Evolutionary conservation across 495 filamentous ascomycete species (phyloP).

Genomic region (Aspergillus cavernicola): DNA sequence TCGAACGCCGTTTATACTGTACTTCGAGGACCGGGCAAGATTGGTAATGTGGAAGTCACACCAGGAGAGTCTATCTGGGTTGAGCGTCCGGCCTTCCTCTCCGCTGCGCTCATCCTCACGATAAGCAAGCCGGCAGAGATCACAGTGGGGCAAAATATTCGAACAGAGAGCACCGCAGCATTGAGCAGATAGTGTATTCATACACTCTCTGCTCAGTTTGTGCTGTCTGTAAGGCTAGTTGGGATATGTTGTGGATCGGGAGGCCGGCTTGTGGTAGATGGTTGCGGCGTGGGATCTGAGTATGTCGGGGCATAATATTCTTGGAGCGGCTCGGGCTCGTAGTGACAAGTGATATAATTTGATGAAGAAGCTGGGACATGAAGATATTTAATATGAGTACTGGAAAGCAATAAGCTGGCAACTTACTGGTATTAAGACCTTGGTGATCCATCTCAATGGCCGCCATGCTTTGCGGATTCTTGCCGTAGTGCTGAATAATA

Average conservation of each 20-base stretch:
- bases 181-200: neutral
- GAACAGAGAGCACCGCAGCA: neutral
- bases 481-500: neutral
- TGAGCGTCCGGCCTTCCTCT: neutral
- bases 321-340: neutral
- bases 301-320: neutral
- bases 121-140: slow-evolving; percentile 1
- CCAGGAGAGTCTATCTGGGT: slow-evolving; percentile 1
- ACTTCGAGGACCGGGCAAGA: neutral
- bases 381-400: neutral
- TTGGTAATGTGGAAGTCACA: neutral
- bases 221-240: neutral
- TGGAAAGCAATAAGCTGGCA: neutral
- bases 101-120: neutral
- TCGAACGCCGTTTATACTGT: neutral
- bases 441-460: neutral
- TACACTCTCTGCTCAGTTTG: neutral
- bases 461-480: neutral
- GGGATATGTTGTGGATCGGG: neutral
- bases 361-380: neutral
- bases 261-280: neutral
- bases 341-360: neutral
- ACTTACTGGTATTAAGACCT: neutral
- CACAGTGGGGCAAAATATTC: neutral
- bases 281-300: neutral